Evolutionary conservation across 73 alveolate genomes (phyloP).

Genomic region (Durusdinium trenchii): DNA sequence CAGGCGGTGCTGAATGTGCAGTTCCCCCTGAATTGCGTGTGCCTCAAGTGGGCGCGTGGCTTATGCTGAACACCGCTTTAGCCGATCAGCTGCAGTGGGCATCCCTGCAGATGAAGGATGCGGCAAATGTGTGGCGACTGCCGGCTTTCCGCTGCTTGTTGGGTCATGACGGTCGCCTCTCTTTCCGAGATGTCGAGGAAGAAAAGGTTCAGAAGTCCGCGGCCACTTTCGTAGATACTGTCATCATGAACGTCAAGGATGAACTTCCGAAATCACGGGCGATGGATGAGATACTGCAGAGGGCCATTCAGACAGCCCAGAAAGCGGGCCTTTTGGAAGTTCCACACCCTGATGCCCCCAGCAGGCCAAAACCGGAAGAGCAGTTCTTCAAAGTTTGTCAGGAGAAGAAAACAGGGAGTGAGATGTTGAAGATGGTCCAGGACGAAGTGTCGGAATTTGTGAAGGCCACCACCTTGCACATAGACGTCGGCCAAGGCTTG

Average conservation of each 20-base stretch:
- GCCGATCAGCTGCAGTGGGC: constrained; percentile 31
- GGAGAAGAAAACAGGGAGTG: not conserved
- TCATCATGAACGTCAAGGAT: too few species aligned
- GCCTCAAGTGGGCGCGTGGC: not conserved
- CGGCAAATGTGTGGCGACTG: constrained; percentile 10
- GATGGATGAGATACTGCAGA: too few species aligned
- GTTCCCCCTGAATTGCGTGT: not conserved
- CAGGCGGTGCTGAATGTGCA: not conserved
- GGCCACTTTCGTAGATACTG: not conserved
- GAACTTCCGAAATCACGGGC: too few species aligned
- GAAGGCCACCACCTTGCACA: not conserved
- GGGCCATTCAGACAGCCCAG: too few species aligned
- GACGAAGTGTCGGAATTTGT: not conserved
- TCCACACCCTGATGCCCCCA: too few species aligned
- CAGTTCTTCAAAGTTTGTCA: not conserved
- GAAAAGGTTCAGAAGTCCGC: too few species aligned
- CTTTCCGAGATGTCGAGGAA: not conserved
- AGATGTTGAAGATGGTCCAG: not conserved
- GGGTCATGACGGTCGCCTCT: not conserved
- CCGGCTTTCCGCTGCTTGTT: not conserved
- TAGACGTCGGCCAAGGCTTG: not conserved
- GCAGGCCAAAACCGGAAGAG: too few species aligned
- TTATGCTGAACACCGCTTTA: not conserved
- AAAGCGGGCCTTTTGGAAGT: too few species aligned
- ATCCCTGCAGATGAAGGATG: not conserved